Base-by-base conservation (phyloP, 805 yeast genomes). In the Huiozyma sinensis region DNA sequence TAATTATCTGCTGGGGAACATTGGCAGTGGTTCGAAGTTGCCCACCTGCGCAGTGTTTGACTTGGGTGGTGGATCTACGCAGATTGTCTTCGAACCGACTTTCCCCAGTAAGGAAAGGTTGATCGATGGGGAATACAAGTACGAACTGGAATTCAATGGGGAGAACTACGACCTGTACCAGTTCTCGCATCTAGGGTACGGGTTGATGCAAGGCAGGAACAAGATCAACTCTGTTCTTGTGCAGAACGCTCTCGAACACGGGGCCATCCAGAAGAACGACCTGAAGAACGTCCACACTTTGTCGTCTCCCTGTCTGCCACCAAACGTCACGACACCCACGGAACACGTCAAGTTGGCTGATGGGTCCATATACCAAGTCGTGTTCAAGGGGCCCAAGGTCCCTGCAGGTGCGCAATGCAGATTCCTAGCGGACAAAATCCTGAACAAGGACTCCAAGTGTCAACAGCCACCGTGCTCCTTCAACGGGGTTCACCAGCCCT, bases 41-140 rank as follows among this genome's bases (percentile, higher is more conserved):
- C 88, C 95, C 30, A 92, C 98, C 9, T 95, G 95, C 41, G 98
- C 97, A 24, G 95, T 92, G 8, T 92, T 92, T 58, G 99, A 92
- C 64, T 75, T 92, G 47, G 99, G 98, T 55, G 98, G 98, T 57
- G 97, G 97, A 4, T 87, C 97, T 6, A 92, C 99, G 10, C 98
- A 94, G 68, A 88, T 92, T 67, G 99, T 92, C 6, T 92, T 92
- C 64, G 97, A 92, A 70, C 99, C 99, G 24, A 73, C 74, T n/a
- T 79, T 79, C 59, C 64, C 69, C 43, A 69, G 76, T 38, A 71
- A 72, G 39, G 82, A 80, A 55, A 60, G 69, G 50, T 76, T 90
- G 83, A 67, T 74, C 40, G 88, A 81, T 9, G 95, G 97, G 47
- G 97, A 89, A 58, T 95, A 87, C 68, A 84, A 85, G 64, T 88